Percentiles rank a stretch among this genome's conserved stretches.
These are phyloP conservation scores for Tulasnella calospora DNA, from an alignment of 768 basidiomycete genomes.

Conservation along the genomic window DNA sequence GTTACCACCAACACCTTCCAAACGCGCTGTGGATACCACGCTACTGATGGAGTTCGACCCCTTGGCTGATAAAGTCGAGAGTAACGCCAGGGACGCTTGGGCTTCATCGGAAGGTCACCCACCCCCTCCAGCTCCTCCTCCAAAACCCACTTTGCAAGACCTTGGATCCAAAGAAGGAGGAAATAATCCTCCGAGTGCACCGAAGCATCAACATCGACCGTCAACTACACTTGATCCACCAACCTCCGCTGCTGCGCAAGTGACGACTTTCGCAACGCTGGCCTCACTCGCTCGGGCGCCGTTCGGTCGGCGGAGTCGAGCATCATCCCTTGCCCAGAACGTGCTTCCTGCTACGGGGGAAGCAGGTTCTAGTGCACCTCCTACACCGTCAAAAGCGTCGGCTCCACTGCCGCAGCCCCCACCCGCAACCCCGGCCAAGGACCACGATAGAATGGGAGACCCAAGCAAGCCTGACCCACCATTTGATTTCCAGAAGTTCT, in stretches of 20 bases:
- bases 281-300: constrained; percentile 20
- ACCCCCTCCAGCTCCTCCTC: constrained; percentile 38
- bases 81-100: constrained; percentile 62
- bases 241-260: constrained; percentile 19
- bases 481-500: constrained; percentile 92
- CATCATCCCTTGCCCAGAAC: constrained; percentile 16
- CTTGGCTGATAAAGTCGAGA: constrained; percentile 51
- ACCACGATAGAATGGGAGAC: constrained; percentile 11
- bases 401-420: constrained; percentile 17
- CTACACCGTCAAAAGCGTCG: constrained; percentile 15
- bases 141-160: constrained; percentile 5
- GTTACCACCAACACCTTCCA: constrained; percentile 2
- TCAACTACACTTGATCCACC: constrained; percentile 19
- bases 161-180: not conserved
- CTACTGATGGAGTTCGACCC: constrained; percentile 67
- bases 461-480: constrained; percentile 16
- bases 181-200: not conserved
- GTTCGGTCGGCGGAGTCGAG: constrained; percentile 13
- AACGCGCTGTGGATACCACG: constrained; percentile 3
- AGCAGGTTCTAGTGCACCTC: constrained; percentile 22
- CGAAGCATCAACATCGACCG: constrained; percentile 1
- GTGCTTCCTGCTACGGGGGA: not conserved
- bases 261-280: not conserved
- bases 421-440: constrained; percentile 27
- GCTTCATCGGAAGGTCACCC: constrained; percentile 57